Conservation (phyloP, 495 filamentous ascomycete genomes). For the Trichoderma orchidacearum region DNA sequence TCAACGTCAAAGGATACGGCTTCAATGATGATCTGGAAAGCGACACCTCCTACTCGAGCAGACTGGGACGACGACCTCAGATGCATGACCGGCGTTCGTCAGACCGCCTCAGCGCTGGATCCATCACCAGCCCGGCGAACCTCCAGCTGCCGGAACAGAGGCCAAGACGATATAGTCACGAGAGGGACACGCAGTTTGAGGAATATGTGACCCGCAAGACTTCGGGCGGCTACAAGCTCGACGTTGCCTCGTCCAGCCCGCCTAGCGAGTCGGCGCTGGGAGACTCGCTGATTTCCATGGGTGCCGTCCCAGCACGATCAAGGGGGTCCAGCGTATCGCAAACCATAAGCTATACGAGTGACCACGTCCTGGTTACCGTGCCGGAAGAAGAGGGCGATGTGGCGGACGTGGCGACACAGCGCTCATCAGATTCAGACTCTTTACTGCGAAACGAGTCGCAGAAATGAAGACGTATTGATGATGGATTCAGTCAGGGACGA, state of each 20-base stretch:
- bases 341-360: not conserved
- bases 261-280: conserved; percentile 15
- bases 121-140: not conserved
- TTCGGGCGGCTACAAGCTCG: conserved; percentile 10
- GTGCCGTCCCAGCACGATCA: not conserved
- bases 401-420: not conserved
- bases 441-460: not conserved
- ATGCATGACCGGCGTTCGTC: not conserved
- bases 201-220: conserved; percentile 12
- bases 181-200: conserved; percentile 20
- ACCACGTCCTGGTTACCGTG: conserved; percentile 2
- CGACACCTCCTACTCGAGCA: conserved; percentile 8
- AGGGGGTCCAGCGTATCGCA: not conserved
- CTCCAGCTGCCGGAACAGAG: conserved; percentile 3
- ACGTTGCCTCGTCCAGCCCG: conserved; percentile 7
- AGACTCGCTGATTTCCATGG: not conserved
- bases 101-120: not conserved
- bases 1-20: conserved; percentile 18
- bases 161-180: conserved; percentile 17
- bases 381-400: not conserved
- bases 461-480: not conserved
- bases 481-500: not conserved
- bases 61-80: not conserved
- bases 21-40: conserved; percentile 7
- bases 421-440: not conserved